Percentiles rank a stretch among this genome's conserved stretches.
Evolutionary conservation across 305 asterid genomes (phyloP).

Genomic region (Rubia occidens): DNA sequence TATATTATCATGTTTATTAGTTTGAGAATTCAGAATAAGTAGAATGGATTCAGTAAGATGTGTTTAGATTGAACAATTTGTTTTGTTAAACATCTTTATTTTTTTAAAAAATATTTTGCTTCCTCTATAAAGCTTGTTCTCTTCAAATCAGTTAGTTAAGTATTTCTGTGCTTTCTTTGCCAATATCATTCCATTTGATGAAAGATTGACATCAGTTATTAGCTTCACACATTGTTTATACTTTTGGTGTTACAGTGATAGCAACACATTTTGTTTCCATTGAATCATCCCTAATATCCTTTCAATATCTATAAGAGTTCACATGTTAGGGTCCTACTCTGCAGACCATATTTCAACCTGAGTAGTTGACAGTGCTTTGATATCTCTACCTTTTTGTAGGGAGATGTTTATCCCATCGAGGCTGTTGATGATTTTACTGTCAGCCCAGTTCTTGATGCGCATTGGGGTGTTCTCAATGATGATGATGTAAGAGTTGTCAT

Average conservation of each 20-base stretch:
- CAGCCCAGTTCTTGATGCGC: constrained; percentile 93
- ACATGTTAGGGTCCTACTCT: not conserved
- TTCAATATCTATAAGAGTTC: not conserved
- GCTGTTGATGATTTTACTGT: constrained; percentile 38
- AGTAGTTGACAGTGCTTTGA: not conserved
- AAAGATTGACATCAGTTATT: not conserved
- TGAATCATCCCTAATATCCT: not conserved
- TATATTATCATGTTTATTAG: not conserved
- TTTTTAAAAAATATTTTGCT: not conserved
- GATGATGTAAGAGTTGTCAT: constrained; percentile 59
- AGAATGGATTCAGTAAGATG: not conserved
- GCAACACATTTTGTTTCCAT: not conserved
- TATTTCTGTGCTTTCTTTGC: not conserved
- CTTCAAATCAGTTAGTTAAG: not conserved
- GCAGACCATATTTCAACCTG: not conserved
- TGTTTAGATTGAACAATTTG: not conserved
- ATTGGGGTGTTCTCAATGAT: constrained; percentile 91
- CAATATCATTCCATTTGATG: not conserved
- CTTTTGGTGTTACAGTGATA: not conserved
- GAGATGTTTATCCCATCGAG: constrained; percentile 97
- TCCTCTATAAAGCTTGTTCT: not conserved
- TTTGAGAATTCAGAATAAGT: not conserved
- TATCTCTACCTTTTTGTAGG: constrained; percentile 36
- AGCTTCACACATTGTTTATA: not conserved
- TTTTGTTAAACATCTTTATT: not conserved